Percentiles rank a stretch among this genome's conserved stretches.
Conservation (phyloP, 108 stramenopile genomes). For the Pseudonitzschia delicatissima region DNA sequence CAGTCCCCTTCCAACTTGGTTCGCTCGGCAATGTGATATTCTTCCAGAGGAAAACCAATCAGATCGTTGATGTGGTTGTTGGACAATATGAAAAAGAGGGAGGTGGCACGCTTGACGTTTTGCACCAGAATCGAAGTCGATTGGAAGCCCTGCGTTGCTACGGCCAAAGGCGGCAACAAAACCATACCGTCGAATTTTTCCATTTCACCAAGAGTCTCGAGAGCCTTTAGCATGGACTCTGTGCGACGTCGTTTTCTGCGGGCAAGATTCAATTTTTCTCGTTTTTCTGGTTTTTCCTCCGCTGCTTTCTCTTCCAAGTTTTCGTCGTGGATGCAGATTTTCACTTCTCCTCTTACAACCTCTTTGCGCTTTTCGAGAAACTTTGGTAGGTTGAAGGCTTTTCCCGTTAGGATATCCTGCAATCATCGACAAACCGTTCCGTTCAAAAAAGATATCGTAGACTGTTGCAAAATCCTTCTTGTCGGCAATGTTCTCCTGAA, state of each 20-base stretch:
- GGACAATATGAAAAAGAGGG: constrained; percentile 76
- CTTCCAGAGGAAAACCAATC: constrained; percentile 66
- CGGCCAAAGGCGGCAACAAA: constrained; percentile 58
- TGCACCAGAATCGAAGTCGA: constrained; percentile 83
- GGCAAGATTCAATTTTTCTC: constrained; percentile 1
- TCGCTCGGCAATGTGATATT: constrained; percentile 59
- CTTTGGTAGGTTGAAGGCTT: constrained; percentile 36
- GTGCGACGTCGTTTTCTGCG: not conserved
- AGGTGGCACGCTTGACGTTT: constrained; percentile 82
- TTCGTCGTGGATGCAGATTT: constrained; percentile 10
- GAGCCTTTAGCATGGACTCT: constrained; percentile 9
- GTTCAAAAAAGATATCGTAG: constrained; percentile 79
- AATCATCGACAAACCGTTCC: constrained; percentile 59
- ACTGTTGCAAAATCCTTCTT: constrained; percentile 49
- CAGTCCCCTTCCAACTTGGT: constrained; percentile 21
- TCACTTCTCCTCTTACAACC: constrained; percentile 6
- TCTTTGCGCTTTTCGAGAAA: constrained; percentile 13
- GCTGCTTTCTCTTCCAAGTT: not conserved
- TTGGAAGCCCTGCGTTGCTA: constrained; percentile 84
- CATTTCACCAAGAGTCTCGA: not conserved
- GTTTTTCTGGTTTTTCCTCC: not conserved
- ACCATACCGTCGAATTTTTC: not conserved
- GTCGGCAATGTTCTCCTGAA: constrained; percentile 18
- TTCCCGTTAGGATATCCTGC: constrained; percentile 65
- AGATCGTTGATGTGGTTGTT: constrained; percentile 82